Evolutionary conservation across 2,329 filamentous ascomycete species (phyloP).

Genomic region (Alternaria atra): DNA sequence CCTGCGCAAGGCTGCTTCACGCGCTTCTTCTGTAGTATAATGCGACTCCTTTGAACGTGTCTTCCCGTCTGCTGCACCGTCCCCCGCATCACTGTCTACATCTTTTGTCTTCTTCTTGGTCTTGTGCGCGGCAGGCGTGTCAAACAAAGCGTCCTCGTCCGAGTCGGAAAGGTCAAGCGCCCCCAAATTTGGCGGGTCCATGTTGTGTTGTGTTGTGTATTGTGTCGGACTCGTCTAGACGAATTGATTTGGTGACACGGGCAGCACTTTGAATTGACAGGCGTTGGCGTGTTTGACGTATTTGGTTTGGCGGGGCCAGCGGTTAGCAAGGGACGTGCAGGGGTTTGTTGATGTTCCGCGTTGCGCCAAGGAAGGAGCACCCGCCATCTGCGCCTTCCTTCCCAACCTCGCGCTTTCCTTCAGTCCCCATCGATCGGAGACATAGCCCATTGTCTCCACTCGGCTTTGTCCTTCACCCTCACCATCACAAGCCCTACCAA

Average conservation of each 20-base stretch:
- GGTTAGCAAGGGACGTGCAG: constrained; percentile 20
- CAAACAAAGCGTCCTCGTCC: constrained; percentile 66
- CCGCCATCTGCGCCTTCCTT: constrained; percentile 26
- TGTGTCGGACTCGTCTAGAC: not conserved
- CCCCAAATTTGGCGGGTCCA: constrained; percentile 59
- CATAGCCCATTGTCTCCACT: constrained; percentile 28
- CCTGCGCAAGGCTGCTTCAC: constrained; percentile 76
- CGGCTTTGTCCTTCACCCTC: constrained; percentile 21
- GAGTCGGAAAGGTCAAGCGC: constrained; percentile 64
- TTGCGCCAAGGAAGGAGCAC: constrained; percentile 19
- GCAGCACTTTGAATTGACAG: constrained; percentile 3
- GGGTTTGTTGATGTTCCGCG: constrained; percentile 24
- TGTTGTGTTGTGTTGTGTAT: constrained; percentile 16
- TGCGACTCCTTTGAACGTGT: constrained; percentile 59
- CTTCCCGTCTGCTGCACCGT: constrained; percentile 51
- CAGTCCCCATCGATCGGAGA: constrained; percentile 24
- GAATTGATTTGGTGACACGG: not conserved
- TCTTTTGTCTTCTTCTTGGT: constrained; percentile 49
- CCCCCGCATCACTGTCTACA: constrained; percentile 45
- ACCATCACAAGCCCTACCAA: constrained; percentile 21
- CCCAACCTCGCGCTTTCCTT: constrained; percentile 35
- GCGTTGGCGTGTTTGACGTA: constrained; percentile 37
- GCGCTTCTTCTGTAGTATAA: constrained; percentile 71
- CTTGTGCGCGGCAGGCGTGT: constrained; percentile 59
- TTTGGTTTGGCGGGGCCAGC: constrained; percentile 31